phyloP scores from a whole-genome alignment of 202 grass and related monocot species.

The Panicum hallii region DNA sequence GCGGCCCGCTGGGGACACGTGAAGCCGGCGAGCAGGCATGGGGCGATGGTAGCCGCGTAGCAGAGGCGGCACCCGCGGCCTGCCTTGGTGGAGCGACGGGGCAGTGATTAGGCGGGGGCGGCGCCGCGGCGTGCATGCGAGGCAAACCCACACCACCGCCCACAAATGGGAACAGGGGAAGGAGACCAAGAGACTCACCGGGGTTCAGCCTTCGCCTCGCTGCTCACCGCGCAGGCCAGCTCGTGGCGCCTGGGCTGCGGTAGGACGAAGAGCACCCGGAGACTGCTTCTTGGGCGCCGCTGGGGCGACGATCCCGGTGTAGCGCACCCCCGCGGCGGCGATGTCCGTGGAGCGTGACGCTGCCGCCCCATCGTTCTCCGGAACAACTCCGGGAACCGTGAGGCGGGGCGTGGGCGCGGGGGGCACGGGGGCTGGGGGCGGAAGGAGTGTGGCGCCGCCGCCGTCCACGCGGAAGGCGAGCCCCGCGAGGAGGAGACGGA shows the following conservation, averaged over 20 bases:
- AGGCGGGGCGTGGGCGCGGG: slow-evolving; percentile 15
- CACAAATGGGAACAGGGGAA: not conserved
- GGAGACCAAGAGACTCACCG: slow-evolving; percentile 37
- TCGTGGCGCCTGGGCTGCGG: not conserved
- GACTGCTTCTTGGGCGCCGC: slow-evolving; percentile 12
- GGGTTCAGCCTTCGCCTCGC: not conserved
- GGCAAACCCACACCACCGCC: not conserved
- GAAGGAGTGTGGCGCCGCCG: not conserved
- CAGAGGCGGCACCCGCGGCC: too few species aligned
- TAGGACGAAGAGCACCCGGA: slow-evolving; percentile 31
- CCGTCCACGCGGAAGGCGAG: slow-evolving; percentile 47
- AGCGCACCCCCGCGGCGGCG: not conserved
- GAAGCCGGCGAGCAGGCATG: too few species aligned
- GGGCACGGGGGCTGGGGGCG: not conserved
- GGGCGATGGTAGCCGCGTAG: too few species aligned
- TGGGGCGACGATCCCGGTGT: slow-evolving; percentile 41
- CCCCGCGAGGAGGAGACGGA: slow-evolving; percentile 39
- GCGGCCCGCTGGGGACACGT: too few species aligned
- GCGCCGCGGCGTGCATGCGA: too few species aligned
- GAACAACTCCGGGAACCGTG: slow-evolving; percentile 30
- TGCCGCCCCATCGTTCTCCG: not conserved
- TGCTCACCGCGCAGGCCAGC: slow-evolving; percentile 3
- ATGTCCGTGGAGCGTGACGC: slow-evolving; percentile 40
- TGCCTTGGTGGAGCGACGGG: too few species aligned
- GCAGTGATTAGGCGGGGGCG: too few species aligned